These are phyloP conservation scores for Capsicum rhomboideum DNA, from an alignment of 257 asterid genomes.

Conservation along the genomic window DNA sequence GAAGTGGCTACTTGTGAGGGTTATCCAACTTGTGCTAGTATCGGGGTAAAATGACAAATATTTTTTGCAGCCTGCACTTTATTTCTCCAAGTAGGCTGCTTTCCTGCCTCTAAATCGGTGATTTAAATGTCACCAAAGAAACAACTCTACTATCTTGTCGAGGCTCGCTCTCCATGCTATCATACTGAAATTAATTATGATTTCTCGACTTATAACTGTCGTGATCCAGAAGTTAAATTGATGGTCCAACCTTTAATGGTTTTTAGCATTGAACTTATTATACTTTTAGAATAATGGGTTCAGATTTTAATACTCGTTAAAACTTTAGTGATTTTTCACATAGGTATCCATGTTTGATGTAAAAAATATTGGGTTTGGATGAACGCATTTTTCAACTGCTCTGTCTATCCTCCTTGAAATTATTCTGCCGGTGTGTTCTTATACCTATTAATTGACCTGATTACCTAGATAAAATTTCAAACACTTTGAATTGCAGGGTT, in stretches of 20 bases:
- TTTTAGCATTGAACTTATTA: not conserved
- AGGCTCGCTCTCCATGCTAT: not conserved
- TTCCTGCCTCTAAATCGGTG: not conserved
- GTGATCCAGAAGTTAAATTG: not conserved
- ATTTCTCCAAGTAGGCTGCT: not conserved
- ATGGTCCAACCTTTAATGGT: not conserved
- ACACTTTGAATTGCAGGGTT: conserved; percentile 22
- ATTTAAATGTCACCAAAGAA: not conserved
- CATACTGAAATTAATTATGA: not conserved
- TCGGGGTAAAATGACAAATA: not conserved
- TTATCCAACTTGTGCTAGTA: not conserved
- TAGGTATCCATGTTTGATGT: not conserved
- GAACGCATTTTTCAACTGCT: not conserved
- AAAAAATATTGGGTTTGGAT: not conserved
- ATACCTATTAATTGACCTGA: not conserved
- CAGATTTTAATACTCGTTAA: not conserved
- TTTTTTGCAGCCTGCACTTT: not conserved
- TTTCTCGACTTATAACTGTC: not conserved
- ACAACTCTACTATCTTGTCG: not conserved
- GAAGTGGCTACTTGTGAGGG: not conserved
- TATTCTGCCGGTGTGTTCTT: not conserved
- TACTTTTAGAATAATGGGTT: not conserved
- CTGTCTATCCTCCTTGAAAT: no score
- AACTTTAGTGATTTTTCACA: not conserved
- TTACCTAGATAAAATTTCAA: not conserved